A percentile compares a stretch with the other conserved stretches of the same genome.
Evolutionary conservation across 345 rosid genomes (phyloP).

Genomic region (Limnanthes douglasii): DNA sequence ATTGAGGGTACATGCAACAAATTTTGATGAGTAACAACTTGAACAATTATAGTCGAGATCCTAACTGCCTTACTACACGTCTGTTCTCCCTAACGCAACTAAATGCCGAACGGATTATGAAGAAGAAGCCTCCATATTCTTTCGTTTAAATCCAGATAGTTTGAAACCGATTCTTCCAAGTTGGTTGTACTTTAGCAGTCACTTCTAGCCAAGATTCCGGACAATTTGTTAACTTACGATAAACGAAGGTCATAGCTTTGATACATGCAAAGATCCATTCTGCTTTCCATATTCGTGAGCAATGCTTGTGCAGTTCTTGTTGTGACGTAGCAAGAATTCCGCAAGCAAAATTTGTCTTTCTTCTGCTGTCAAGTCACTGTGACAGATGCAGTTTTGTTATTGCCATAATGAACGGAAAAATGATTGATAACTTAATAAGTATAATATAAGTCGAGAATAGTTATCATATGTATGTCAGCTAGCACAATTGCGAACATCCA

Average conservation of each 20-base stretch:
- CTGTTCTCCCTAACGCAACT: no score
- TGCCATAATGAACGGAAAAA: no score
- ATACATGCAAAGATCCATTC: constrained; percentile 11
- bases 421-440: no score
- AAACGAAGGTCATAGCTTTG: constrained; percentile 17
- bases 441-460: no score
- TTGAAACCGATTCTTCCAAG: neutral
- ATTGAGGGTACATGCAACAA: no score
- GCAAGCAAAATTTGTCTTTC: constrained; percentile 69
- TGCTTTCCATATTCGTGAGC: constrained; percentile 61
- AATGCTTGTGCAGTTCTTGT: constrained; percentile 45
- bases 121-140: no score
- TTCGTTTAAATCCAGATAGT: neutral
- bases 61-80: no score
- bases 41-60: no score
- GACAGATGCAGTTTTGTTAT: neutral
- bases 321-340: constrained; percentile 80
- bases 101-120: no score
- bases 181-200: neutral
- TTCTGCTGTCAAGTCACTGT: constrained; percentile 57
- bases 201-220: neutral
- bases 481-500: no score
- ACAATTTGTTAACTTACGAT: neutral
- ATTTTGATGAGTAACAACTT: no score
- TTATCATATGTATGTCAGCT: neutral